Evolutionary conservation across 2,329 filamentous ascomycete species (phyloP).

Genomic region (Diaporthe caulivora): DNA sequence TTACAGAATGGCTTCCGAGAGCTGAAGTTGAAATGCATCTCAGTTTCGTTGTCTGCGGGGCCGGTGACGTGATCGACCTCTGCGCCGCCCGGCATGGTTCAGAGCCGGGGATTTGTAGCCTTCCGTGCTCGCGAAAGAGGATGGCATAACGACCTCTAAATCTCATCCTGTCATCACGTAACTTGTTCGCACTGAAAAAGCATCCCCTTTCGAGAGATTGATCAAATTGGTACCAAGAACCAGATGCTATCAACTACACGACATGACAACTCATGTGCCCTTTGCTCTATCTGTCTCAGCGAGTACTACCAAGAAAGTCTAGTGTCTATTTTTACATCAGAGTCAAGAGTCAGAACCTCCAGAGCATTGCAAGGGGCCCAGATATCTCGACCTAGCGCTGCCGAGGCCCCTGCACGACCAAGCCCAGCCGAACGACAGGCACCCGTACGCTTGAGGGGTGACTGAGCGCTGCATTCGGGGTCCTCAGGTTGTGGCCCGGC

Average conservation of each 20-base stretch:
- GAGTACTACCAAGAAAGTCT: neutral
- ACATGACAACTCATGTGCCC: too few relatives aligned
- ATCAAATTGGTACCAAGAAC: neutral
- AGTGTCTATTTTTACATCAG: neutral
- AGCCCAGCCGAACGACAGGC: neutral
- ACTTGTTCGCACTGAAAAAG: neutral
- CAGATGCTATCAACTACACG: neutral
- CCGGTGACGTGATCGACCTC: slow-evolving; percentile 38
- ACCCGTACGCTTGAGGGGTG: too few relatives aligned
- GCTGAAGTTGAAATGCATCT: neutral
- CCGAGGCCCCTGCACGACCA: neutral
- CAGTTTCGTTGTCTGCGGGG: slow-evolving; percentile 4
- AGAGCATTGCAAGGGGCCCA: neutral
- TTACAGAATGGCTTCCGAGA: too few relatives aligned
- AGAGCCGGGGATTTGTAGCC: neutral
- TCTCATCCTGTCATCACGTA: neutral
- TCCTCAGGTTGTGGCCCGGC: neutral
- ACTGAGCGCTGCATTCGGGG: neutral
- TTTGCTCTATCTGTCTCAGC: neutral
- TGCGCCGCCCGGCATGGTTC: slow-evolving; percentile 11
- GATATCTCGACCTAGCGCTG: neutral
- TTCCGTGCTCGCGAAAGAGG: slow-evolving; percentile 5
- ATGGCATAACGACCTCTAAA: neutral
- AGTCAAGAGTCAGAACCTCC: too few relatives aligned
- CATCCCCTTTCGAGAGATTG: neutral